These are phyloP conservation scores for Sclerotiophoma versabilis DNA, from an alignment of 2,329 filamentous ascomycete species.

Conservation along the genomic window DNA sequence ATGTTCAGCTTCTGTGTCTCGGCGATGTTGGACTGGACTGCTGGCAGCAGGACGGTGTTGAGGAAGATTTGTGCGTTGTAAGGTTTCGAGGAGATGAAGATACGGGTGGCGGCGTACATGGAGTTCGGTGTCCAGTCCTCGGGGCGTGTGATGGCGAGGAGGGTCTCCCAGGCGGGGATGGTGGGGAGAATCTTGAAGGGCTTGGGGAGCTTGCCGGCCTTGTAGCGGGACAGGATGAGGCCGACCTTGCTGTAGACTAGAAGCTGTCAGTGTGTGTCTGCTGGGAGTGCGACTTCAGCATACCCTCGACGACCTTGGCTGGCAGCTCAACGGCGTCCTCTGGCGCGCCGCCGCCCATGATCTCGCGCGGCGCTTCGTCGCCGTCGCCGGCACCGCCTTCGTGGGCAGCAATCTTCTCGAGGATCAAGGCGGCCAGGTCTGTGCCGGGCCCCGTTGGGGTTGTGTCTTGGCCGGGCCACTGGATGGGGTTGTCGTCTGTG, in stretches of 20 bases:
- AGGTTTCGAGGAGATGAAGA: slow-evolving; percentile 88
- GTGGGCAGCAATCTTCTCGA: slow-evolving; percentile 91
- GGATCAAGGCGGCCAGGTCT: slow-evolving; percentile 90
- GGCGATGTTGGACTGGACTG: slow-evolving; percentile 91
- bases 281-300: not conserved
- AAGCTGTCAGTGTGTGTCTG: slow-evolving; percentile 15
- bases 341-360: slow-evolving; percentile 63
- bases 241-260: slow-evolving; percentile 89
- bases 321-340: slow-evolving; percentile 88
- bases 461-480: slow-evolving; percentile 66
- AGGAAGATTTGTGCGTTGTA: slow-evolving; percentile 83
- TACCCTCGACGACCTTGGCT: slow-evolving; percentile 81
- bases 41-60: slow-evolving; percentile 84
- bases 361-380: slow-evolving; percentile 50
- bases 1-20: slow-evolving; percentile 96
- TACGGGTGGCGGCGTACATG: slow-evolving; percentile 85
- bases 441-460: slow-evolving; percentile 58
- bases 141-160: slow-evolving; percentile 83
- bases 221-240: slow-evolving; percentile 87
- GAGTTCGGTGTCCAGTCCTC: slow-evolving; percentile 81
- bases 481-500: slow-evolving; percentile 74
- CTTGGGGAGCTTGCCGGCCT: slow-evolving; percentile 95
- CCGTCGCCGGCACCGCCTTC: slow-evolving; percentile 70
- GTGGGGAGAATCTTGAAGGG: slow-evolving; percentile 97
- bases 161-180: slow-evolving; percentile 89